These are phyloP conservation scores for Sporobolus alterniflorus DNA, from an alignment of 202 grass and related monocot species.

Conservation along the genomic window DNA sequence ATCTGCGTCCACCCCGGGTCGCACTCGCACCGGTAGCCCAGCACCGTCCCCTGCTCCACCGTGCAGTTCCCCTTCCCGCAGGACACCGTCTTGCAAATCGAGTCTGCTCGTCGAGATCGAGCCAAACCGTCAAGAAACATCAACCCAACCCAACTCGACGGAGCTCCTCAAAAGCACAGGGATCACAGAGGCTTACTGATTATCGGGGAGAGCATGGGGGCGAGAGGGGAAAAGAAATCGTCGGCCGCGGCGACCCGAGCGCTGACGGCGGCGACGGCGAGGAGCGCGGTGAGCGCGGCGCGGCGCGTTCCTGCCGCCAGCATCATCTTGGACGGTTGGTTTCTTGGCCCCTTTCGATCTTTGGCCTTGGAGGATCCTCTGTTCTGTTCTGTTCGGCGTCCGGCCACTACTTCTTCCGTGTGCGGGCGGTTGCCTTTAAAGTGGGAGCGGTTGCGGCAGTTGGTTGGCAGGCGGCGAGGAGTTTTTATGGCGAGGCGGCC, in stretches of 20 bases:
- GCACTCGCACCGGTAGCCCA: slow-evolving; percentile 80
- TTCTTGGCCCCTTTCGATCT: not conserved
- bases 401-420: no score
- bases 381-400: not conserved
- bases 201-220: slow-evolving; percentile 67
- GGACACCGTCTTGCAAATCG: slow-evolving; percentile 55
- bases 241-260: slow-evolving; percentile 14
- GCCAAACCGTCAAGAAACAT: not conserved
- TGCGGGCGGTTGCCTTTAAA: no score
- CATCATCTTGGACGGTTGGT: slow-evolving; percentile 36
- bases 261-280: not conserved
- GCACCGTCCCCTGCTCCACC: slow-evolving; percentile 14
- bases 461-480: no score
- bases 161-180: not conserved
- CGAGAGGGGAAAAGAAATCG: slow-evolving; percentile 77
- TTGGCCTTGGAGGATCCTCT: not conserved
- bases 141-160: not conserved
- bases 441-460: no score
- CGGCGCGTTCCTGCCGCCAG: slow-evolving; percentile 6
- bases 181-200: slow-evolving; percentile 43
- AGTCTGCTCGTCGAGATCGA: slow-evolving; percentile 35
- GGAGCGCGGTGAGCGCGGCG: slow-evolving; percentile 29
- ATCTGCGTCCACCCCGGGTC: slow-evolving; percentile 80
- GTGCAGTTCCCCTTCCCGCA: slow-evolving; percentile 91
- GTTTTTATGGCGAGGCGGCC: no score